phyloP scores from a whole-genome alignment of 176 grass and related monocot species.

The Neostapfia colusana region DNA sequence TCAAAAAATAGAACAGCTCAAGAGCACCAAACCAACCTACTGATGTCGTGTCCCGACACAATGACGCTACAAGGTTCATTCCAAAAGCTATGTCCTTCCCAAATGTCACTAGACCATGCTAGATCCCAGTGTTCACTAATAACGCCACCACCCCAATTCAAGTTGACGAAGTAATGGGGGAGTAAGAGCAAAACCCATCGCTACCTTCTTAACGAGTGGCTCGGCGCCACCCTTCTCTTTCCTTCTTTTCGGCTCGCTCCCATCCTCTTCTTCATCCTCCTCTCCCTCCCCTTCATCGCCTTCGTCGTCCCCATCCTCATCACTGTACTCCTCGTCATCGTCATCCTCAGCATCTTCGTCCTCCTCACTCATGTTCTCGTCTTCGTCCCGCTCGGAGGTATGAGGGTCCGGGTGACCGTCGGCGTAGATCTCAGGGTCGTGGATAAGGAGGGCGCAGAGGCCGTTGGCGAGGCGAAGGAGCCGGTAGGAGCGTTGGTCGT shows the following conservation, averaged over 20 bases:
- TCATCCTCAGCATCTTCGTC: conserved; percentile 38
- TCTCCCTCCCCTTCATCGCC: conserved; percentile 23
- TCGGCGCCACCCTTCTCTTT: conserved; percentile 47
- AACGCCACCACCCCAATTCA: not conserved
- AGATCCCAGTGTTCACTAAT: conserved; percentile 4
- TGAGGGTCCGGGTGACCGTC: conserved; percentile 38
- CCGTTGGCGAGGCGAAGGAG: conserved; percentile 75
- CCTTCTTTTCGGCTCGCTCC: conserved; percentile 50
- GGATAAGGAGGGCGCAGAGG: conserved; percentile 70
- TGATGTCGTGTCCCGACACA: not conserved
- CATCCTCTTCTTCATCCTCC: conserved; percentile 49
- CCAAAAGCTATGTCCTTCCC: conserved; percentile 16
- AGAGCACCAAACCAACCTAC: not conserved
- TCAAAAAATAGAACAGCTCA: conserved; percentile 11
- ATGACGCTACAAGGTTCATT: not conserved
- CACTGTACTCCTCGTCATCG: conserved; percentile 40
- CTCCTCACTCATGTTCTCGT: conserved; percentile 40
- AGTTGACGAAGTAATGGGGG: conserved; percentile 2
- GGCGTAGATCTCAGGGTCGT: conserved; percentile 87
- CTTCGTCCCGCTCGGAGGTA: conserved; percentile 17
- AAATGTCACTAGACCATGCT: not conserved
- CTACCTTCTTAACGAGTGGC: conserved; percentile 75
- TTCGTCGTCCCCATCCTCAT: conserved; percentile 34
- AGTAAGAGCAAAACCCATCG: conserved; percentile 10
- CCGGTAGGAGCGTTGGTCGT: conserved; percentile 71